phyloP scores from a whole-genome alignment of 2,329 filamentous ascomycete genomes.

The Bipolaris oryzae region DNA sequence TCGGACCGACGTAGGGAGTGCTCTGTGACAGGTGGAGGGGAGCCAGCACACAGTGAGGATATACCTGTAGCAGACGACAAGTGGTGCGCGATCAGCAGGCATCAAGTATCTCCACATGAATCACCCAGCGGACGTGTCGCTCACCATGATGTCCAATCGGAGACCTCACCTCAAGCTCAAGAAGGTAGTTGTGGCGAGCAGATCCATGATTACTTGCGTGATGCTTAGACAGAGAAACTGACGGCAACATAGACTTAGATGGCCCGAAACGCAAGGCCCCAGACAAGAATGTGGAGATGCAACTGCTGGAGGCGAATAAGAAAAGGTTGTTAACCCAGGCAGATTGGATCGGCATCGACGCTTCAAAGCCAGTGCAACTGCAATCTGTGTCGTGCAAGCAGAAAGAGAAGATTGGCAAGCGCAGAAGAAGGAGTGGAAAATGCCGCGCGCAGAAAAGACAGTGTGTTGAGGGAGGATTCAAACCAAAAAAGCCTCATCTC shows the following conservation, averaged over 20 bases:
- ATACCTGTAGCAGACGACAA: constrained; percentile 2
- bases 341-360: constrained; percentile 45
- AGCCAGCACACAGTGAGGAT: not conserved
- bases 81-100: not conserved
- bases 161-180: not conserved
- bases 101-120: not conserved
- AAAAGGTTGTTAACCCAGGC: constrained; percentile 36
- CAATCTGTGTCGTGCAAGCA: constrained; percentile 33
- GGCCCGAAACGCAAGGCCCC: constrained; percentile 12
- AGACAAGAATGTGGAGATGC: constrained; percentile 21
- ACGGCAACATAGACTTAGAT: constrained; percentile 1
- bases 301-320: constrained; percentile 36
- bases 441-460: constrained; percentile 4
- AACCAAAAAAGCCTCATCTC: not conserved
- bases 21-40: constrained; percentile 4
- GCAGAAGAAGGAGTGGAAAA: constrained; percentile 31
- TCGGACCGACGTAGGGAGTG: constrained; percentile 20
- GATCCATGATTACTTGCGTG: not conserved
- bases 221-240: constrained; percentile 3
- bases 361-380: constrained; percentile 39
- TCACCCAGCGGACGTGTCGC: not conserved
- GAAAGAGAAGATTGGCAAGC: constrained; percentile 42
- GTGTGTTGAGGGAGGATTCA: not conserved
- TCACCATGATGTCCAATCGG: not conserved
- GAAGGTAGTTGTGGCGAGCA: constrained; percentile 1